phyloP scores from a whole-genome alignment of 148 eudicot species.

The Fallopia convolvulus region DNA sequence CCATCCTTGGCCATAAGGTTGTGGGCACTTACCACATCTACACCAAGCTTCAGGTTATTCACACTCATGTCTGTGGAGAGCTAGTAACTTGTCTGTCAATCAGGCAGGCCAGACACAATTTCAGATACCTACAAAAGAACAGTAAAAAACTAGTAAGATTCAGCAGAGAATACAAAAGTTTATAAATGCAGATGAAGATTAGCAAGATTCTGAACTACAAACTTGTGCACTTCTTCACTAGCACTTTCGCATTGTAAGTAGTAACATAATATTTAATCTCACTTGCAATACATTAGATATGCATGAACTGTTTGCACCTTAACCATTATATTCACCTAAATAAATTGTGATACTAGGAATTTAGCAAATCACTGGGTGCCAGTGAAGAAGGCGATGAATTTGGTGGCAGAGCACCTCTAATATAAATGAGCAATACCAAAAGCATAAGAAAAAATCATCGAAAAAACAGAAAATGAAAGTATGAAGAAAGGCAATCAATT shows the following conservation, averaged over 20 bases:
- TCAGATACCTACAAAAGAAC: conserved; percentile 23
- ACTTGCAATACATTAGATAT: background rate
- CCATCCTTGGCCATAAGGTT: conserved; percentile 93
- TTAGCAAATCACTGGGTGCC: background rate
- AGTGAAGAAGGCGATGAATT: background rate
- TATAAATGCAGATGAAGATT: background rate
- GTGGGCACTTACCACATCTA: conserved; percentile 80
- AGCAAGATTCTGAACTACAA: background rate
- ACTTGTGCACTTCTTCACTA: background rate
- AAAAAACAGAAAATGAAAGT: background rate
- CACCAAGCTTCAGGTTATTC: conserved; percentile 72
- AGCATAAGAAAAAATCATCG: background rate
- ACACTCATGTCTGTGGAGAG: conserved; percentile 16
- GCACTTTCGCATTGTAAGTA: background rate
- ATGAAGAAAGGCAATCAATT: background rate
- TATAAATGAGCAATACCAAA: background rate
- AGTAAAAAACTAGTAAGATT: background rate
- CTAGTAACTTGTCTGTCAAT: background rate
- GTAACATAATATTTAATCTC: background rate
- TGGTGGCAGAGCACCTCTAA: background rate
- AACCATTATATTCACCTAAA: background rate
- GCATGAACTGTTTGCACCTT: background rate
- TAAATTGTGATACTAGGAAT: background rate
- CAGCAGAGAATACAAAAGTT: background rate
- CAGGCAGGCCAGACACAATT: background rate